Base-by-base conservation (phyloP, 1,284 basidiomycete species). In the Trichosporon inkin region DNA sequence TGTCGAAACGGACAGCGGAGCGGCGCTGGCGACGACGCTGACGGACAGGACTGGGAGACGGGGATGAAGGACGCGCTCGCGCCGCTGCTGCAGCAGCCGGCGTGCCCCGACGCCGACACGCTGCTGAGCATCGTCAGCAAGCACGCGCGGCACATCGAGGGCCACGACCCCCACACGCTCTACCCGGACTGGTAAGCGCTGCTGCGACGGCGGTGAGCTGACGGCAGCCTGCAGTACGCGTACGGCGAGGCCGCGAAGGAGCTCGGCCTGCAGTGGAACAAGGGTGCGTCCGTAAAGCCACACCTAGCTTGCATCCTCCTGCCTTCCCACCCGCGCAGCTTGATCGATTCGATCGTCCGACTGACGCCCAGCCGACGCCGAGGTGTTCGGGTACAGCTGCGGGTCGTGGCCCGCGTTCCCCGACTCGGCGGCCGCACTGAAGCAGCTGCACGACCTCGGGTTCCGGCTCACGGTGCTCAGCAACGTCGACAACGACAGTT, bases 391-490 rank as follows among this genome's bases (percentile, higher is more conserved):
- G 7, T 34, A 61, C 14, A 65, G 61, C 14, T 65, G 72, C 6
- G 65, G 64, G 16, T 54, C 55, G 4, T 74, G 72, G 72, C 71
- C 71, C n/a, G 67, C 68, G 10, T 74, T 73, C 60, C 62, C 66
- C 10, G 72, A 74, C 56, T 68, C 69, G 8, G 59, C 65, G 4
- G 61, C 60, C 16, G 65, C 70, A 5, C 63, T 74, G 2, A 59
- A 52, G n/a, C 62, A 53, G 19, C 65, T 74, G 3, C 56, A 67
- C 28, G 57, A 62, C 19, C 14, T 65, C 40, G 70, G 69, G 3
- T 51, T 73, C 34, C 69, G 68, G 55, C 61, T 72, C 36, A 47
- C 70, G 40, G 66, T 74, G 24, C 61, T 72, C 37, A 67, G 62
- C n/a, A 74, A 74, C 53, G 68, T 73, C 13, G 67, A 74, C 58